Conservation (phyloP, 768 basidiomycete species). For the Tricholoma sp. region DNA sequence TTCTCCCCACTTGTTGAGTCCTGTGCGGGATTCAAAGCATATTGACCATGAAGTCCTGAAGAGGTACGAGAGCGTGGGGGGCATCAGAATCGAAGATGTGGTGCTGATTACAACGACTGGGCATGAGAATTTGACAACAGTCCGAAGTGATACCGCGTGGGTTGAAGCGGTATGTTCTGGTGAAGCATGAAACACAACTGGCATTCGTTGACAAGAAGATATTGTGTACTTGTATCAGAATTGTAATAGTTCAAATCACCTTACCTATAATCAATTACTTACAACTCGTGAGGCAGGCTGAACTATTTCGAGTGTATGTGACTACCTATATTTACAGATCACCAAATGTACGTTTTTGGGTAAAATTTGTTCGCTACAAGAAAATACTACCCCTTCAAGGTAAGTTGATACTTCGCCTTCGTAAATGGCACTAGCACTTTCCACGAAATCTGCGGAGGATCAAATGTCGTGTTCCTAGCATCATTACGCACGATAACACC, state of each 20-base stretch:
- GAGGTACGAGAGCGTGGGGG: conserved; percentile 79
- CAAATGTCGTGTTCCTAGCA: conserved; percentile 35
- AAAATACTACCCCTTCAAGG: too few relatives aligned
- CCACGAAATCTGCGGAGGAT: conserved; percentile 34
- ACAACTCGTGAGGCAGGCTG: too few relatives aligned
- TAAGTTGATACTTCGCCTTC: too few relatives aligned
- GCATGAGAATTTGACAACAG: conserved; percentile 81
- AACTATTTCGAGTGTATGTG: too few relatives aligned
- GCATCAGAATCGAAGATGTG: conserved; percentile 92
- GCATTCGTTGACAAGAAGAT: background rate
- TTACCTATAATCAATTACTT: too few relatives aligned
- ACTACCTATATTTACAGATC: too few relatives aligned
- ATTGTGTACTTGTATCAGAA: too few relatives aligned
- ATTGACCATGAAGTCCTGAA: conserved; percentile 68
- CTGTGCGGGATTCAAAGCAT: conserved; percentile 55
- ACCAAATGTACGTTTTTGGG: too few relatives aligned
- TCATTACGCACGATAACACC: conserved; percentile 34
- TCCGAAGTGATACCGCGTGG: conserved; percentile 77
- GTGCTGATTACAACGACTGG: conserved; percentile 72
- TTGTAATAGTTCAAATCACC: too few relatives aligned
- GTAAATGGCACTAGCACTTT: conserved; percentile 36
- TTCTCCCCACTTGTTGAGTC: conserved; percentile 68
- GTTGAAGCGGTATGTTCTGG: conserved; percentile 82
- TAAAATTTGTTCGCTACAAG: too few relatives aligned
- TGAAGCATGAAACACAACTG: conserved; percentile 21